A percentile compares a stretch with the other conserved stretches of the same genome.
These are phyloP conservation scores for Cadophora gregata DNA, from an alignment of 2,329 filamentous ascomycete species.

Conservation along the genomic window DNA sequence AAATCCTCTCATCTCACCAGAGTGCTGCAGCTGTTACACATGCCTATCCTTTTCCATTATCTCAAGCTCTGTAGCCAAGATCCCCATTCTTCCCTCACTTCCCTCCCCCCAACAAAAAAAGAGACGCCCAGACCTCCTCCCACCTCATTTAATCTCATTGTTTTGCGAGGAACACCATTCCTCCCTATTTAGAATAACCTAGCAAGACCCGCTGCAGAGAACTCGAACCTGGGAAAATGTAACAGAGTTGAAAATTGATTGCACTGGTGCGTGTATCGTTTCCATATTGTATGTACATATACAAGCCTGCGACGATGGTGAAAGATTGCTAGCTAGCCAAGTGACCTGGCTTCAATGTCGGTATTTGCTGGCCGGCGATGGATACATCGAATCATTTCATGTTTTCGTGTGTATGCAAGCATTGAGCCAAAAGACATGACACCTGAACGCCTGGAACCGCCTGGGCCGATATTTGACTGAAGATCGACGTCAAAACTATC, in stretches of 20 bases:
- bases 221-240: conserved; percentile 5
- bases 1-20: not conserved
- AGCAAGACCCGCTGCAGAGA: conserved; percentile 35
- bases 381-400: not conserved
- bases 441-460: conserved; percentile 4
- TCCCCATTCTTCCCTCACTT: not conserved
- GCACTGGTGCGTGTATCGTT: conserved; percentile 2
- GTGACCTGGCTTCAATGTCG: not conserved
- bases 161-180: conserved; percentile 1
- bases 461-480: not conserved
- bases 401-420: not conserved
- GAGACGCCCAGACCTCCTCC: not conserved
- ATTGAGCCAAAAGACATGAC: not conserved
- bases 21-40: not conserved
- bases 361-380: not conserved
- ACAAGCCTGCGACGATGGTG: not conserved
- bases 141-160: not conserved
- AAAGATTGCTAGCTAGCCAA: not conserved
- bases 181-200: conserved; percentile 13
- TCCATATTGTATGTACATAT: conserved; percentile 19
- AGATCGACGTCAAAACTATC: conserved; percentile 1
- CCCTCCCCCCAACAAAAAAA: not conserved
- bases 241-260: conserved; percentile 1
- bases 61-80: not conserved
- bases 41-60: not conserved